phyloP scores from a whole-genome alignment of 2,329 filamentous ascomycete species.

The Neofusicoccum kwambonambiense region DNA sequence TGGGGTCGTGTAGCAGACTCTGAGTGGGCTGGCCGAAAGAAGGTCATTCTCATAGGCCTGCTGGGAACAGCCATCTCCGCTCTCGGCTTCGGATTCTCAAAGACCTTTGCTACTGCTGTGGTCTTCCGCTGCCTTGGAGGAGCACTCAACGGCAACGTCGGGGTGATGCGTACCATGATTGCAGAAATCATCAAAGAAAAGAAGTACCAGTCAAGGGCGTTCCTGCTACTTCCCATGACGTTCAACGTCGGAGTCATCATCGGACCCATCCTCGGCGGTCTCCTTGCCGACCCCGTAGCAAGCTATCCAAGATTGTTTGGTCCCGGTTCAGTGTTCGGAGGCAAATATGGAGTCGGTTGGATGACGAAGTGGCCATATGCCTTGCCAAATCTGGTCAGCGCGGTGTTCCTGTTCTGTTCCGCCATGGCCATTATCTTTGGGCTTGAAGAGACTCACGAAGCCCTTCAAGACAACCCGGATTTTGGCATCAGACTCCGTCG shows the following conservation, averaged over 20 bases:
- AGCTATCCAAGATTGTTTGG: conserved; percentile 65
- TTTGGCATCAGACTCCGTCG: conserved; percentile 39
- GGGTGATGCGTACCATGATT: conserved; percentile 73
- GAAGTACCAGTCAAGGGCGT: conserved; percentile 58
- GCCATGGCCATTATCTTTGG: conserved; percentile 59
- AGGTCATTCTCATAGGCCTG: conserved; percentile 74
- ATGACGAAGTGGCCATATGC: conserved; percentile 67
- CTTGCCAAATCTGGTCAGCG: conserved; percentile 67
- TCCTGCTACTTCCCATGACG: conserved; percentile 64
- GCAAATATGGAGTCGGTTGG: conserved; percentile 60
- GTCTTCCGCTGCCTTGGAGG: conserved; percentile 68
- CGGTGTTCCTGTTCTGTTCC: conserved; percentile 57
- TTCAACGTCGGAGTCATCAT: conserved; percentile 60
- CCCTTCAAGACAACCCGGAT: conserved; percentile 41
- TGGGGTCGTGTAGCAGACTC: conserved; percentile 74
- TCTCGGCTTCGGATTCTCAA: conserved; percentile 68
- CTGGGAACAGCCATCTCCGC: conserved; percentile 66
- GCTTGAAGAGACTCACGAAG: conserved; percentile 60
- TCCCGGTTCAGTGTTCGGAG: conserved; percentile 56
- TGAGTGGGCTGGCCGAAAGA: conserved; percentile 66
- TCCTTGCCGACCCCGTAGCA: conserved; percentile 64
- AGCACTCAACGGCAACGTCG: conserved; percentile 69
- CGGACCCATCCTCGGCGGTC: conserved; percentile 48
- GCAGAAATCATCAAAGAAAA: conserved; percentile 70
- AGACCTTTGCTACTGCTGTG: conserved; percentile 60